These are phyloP conservation scores for Nidularia sp. DNA, from an alignment of 768 basidiomycete species.

Conservation along the genomic window DNA sequence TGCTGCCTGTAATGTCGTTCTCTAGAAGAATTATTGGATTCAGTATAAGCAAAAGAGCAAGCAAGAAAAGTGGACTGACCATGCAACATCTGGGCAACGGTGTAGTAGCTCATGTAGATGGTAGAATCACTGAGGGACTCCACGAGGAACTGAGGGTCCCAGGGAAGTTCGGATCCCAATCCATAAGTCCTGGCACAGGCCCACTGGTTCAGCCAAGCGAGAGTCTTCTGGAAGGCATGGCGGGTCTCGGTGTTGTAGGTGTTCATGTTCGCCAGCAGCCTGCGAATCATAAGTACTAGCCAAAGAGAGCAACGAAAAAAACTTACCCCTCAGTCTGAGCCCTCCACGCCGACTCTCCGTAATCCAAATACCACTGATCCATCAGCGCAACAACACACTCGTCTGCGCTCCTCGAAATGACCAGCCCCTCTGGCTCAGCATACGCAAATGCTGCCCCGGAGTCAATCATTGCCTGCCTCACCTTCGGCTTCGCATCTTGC, in stretches of 20 bases:
- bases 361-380: conserved; percentile 99
- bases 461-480: conserved; percentile 79
- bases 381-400: conserved; percentile 97
- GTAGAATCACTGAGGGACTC: conserved; percentile 97
- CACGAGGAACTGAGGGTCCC: conserved; percentile 95
- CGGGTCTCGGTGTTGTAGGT: conserved; percentile 90
- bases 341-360: conserved; percentile 90
- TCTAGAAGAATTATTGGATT: conserved; percentile 28
- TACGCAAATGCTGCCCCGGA: conserved; percentile 81
- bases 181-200: conserved; percentile 98
- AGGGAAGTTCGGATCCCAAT: conserved; percentile 90
- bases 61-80: conserved; percentile 39
- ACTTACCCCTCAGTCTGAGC: conserved; percentile 77
- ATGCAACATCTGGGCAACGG: conserved; percentile 87
- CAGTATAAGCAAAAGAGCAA: neutral
- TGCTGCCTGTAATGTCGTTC: conserved; percentile 72
- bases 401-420: conserved; percentile 88
- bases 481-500: conserved; percentile 88
- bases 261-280: conserved; percentile 86
- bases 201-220: conserved; percentile 98
- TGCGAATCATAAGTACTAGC: neutral
- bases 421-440: conserved; percentile 90
- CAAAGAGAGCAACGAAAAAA: neutral
- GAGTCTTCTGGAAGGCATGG: conserved; percentile 84
- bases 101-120: conserved; percentile 98